Percentiles rank a stretch among this genome's conserved stretches.
phyloP scores from a whole-genome alignment of 768 basidiomycete genomes.

The Thelephora aurantiotincta region DNA sequence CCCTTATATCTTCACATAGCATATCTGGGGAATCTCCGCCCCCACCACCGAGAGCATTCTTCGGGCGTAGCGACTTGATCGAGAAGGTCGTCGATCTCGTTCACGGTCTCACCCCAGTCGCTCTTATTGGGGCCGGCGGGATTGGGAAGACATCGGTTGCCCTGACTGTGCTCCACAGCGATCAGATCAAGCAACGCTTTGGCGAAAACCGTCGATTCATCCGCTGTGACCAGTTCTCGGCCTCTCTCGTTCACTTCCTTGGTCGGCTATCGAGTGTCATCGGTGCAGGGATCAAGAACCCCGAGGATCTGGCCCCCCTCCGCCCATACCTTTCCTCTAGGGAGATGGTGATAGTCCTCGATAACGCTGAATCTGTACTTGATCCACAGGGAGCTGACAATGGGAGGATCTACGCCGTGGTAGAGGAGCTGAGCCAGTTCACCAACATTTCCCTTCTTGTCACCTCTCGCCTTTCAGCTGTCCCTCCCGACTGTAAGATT shows the following conservation, averaged over 20 bases:
- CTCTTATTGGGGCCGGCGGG: slow-evolving; percentile 4
- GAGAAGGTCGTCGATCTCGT: background rate
- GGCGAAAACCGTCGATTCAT: slow-evolving; percentile 1
- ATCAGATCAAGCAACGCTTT: background rate
- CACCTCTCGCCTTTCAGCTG: background rate
- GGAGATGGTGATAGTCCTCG: background rate
- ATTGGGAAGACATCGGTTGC: slow-evolving; percentile 8
- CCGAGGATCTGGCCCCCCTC: background rate
- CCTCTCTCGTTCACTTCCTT: background rate
- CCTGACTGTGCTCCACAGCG: slow-evolving; percentile 1
- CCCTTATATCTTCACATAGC: too few species aligned
- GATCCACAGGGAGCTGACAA: background rate
- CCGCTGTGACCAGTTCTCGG: background rate
- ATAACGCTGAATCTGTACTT: background rate
- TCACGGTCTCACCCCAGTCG: background rate
- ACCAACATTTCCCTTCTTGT: background rate
- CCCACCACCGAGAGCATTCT: background rate
- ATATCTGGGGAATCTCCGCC: background rate
- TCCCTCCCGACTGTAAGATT: background rate
- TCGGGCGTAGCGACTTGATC: background rate
- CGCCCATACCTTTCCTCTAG: background rate
- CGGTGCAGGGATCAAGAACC: background rate
- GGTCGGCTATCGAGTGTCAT: background rate
- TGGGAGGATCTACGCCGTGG: background rate
- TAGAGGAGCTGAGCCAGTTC: background rate